Percentiles rank a stretch among this genome's conserved stretches.
phyloP scores from a whole-genome alignment of 139 green algal species.

The Asterochloris erici region DNA sequence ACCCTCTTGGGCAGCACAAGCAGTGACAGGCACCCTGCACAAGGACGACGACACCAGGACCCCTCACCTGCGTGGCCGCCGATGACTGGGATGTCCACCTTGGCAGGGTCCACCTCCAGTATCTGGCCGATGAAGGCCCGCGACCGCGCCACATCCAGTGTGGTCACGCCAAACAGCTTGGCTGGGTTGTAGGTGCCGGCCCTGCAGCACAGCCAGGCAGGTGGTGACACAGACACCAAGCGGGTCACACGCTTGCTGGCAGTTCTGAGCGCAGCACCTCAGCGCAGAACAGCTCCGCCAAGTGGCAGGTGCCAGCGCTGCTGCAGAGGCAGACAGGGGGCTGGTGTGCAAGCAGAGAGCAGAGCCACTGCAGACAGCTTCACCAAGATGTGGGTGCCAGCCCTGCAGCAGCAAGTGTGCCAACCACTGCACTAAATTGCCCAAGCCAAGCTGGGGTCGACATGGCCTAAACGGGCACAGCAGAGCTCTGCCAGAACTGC shows the following conservation, averaged over 20 bases:
- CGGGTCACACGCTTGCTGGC: not conserved
- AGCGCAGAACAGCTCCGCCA: too few relatives aligned
- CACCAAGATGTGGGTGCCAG: too few relatives aligned
- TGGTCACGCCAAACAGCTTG: conserved; percentile 93
- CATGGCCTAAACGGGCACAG: too few relatives aligned
- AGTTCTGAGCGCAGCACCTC: not conserved
- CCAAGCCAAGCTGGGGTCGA: too few relatives aligned
- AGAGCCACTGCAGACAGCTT: not conserved
- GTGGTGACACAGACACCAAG: not conserved
- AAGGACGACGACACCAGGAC: not conserved
- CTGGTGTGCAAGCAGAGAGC: not conserved
- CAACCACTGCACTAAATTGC: too few relatives aligned
- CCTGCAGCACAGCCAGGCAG: conserved; percentile 31
- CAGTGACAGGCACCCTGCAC: too few relatives aligned
- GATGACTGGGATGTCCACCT: conserved; percentile 90
- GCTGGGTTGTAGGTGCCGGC: conserved; percentile 84
- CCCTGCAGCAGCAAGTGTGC: too few relatives aligned
- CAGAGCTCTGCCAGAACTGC: too few relatives aligned
- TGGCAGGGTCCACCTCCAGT: conserved; percentile 58
- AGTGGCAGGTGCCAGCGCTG: not conserved
- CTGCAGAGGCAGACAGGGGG: not conserved
- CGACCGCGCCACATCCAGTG: conserved; percentile 88
- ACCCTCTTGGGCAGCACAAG: too few relatives aligned
- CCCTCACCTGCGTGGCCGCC: conserved; percentile 83
- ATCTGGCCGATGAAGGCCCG: conserved; percentile 85